Base-by-base conservation (phyloP, 306 rosid genomes). In the Ochetophila trinervis region DNA sequence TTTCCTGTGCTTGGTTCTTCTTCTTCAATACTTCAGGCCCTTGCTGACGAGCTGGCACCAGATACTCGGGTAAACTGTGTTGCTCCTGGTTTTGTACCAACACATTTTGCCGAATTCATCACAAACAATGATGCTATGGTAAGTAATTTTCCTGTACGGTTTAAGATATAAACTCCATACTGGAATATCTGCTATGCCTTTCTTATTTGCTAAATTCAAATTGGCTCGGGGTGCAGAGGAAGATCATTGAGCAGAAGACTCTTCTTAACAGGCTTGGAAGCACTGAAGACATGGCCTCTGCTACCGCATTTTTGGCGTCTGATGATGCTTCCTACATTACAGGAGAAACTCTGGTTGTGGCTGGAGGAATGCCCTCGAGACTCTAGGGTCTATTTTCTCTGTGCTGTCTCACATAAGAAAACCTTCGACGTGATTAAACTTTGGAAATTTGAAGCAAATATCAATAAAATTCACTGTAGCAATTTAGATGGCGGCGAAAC, bases 81-180 rank as follows among this genome's bases (percentile, higher is more conserved):
- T 57, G 99, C 97, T 73, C 97, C 99, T 12, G 99, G 99, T 62
- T 83, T 88, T 70, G 97, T 94, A 17, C 99, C 99, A 19, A 94
- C 99, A 16, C 69, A 83, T 71, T 94, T 94, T 75, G 97, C 97
- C 5, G 74, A 85, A 23, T 90, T 78, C 65, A 42, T 90, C 53
- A 79, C 89, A 6, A 53, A 36, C 36, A 79, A 74, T 65, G 76
- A 74, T 15, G 85, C 75, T 12, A 5, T 65, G 19, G 99, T 88
- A 66, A 84, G 87, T 71, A 30, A 42, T 53, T 77, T 23, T 30
- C 60, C 21, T 20, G 50, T 57, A 49, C 60, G 19, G 14, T 8
- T 50, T 52, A 17, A 30, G 64, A n/a, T n/a, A 57, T 45, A 27
- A 45, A 15, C 20, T 64, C 21, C 12, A 5, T 44, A 9, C 9